These are phyloP conservation scores for Rhizopus microsporus DNA, from an alignment of 371 early-diverging fungal species.

Conservation along the genomic window DNA sequence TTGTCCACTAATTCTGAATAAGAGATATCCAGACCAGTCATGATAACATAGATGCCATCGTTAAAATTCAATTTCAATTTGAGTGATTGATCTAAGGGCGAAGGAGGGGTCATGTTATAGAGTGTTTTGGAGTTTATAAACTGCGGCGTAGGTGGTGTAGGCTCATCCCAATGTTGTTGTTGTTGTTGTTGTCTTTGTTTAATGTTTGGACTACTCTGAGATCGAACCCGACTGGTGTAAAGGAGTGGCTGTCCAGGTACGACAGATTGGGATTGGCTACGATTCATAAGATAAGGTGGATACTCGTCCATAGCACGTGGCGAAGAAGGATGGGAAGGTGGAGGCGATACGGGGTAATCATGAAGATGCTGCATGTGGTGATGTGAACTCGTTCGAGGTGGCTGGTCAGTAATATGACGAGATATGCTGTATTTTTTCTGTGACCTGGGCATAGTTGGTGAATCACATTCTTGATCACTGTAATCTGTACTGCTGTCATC, in stretches of 20 bases:
- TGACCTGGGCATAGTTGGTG: slow-evolving; percentile 14
- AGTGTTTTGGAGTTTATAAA: slow-evolving; percentile 6
- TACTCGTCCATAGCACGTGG: slow-evolving; percentile 31
- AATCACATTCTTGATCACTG: slow-evolving; percentile 23
- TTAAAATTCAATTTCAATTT: slow-evolving; percentile 87
- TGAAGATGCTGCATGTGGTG: slow-evolving; percentile 8
- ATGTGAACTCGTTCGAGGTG: slow-evolving; percentile 20
- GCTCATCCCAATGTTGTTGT: slow-evolving; percentile 26
- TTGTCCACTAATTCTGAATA: slow-evolving; percentile 74
- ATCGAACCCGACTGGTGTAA: slow-evolving; percentile 49
- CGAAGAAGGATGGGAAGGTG: slow-evolving; percentile 62
- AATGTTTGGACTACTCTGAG: slow-evolving; percentile 69
- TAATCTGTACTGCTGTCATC: slow-evolving; percentile 44
- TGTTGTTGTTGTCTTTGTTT: slow-evolving; percentile 24
- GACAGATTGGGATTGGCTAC: slow-evolving; percentile 44
- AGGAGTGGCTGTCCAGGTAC: slow-evolving; percentile 10
- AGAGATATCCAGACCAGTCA: slow-evolving; percentile 69
- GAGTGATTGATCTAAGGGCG: slow-evolving; percentile 26
- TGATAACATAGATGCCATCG: slow-evolving; percentile 82
- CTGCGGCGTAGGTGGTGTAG: slow-evolving; percentile 25
- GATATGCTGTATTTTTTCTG: slow-evolving; percentile 24
- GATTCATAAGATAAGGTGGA: slow-evolving; percentile 25
- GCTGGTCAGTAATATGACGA: slow-evolving; percentile 24
- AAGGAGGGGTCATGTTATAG: slow-evolving; percentile 1
- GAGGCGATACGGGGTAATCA: slow-evolving; percentile 51